phyloP scores from a whole-genome alignment of 2,329 filamentous ascomycete genomes.

The Ambrosiella beaveri region DNA sequence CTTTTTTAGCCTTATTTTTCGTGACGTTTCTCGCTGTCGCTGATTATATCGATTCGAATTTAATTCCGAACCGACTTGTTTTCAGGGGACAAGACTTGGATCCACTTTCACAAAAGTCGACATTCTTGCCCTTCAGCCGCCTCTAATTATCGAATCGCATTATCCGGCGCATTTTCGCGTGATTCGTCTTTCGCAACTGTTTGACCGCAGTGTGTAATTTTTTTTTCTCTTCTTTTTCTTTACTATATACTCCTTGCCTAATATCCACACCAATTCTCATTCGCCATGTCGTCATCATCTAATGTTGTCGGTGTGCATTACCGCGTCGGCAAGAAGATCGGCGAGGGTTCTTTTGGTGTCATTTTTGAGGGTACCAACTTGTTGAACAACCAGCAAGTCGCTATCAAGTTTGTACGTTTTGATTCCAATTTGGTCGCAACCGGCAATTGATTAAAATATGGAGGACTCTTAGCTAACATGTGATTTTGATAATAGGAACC shows the following conservation, averaged over 20 bases:
- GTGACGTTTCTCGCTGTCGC: constrained; percentile 2
- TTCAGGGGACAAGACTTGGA: not conserved
- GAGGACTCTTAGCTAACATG: not conserved
- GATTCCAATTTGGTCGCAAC: not conserved
- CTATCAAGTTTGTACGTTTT: constrained; percentile 84
- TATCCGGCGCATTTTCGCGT: not conserved
- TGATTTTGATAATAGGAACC: constrained; percentile 52
- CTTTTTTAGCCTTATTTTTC: not conserved
- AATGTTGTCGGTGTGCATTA: constrained; percentile 99
- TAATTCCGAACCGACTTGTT: not conserved
- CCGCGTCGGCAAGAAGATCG: constrained; percentile 97
- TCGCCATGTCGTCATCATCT: constrained; percentile 68
- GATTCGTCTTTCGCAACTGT: not conserved
- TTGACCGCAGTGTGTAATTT: constrained; percentile 2
- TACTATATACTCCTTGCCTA: not conserved
- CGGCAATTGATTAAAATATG: not conserved
- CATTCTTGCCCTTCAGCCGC: not conserved
- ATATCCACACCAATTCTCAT: not conserved
- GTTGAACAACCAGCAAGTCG: constrained; percentile 96
- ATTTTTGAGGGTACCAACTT: constrained; percentile 98
- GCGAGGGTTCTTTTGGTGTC: constrained; percentile 94
- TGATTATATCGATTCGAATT: not conserved
- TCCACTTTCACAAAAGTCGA: not conserved
- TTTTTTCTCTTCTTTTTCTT: constrained; percentile 4
- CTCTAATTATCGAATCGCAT: not conserved